phyloP scores from a whole-genome alignment of 2,329 filamentous ascomycete species.

The Metarhizium anisopliae region DNA sequence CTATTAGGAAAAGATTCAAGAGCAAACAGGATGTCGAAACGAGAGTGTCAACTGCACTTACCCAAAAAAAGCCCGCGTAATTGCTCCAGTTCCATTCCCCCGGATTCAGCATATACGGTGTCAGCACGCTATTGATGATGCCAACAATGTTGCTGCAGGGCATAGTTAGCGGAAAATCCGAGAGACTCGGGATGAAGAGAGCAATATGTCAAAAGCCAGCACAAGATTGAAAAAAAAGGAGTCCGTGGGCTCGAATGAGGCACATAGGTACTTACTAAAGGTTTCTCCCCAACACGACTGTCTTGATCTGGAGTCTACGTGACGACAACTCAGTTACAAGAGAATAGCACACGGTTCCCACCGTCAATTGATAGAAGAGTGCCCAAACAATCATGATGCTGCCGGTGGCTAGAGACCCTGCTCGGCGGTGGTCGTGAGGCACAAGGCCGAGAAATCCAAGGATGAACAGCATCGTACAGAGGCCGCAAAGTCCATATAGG shows the following conservation, averaged over 20 bases:
- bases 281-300: constrained; percentile 76
- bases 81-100: constrained; percentile 81
- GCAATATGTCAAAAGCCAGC: background rate
- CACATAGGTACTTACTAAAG: constrained; percentile 44
- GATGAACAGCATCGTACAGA: constrained; percentile 69
- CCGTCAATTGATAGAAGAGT: constrained; percentile 74
- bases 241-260: background rate
- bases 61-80: constrained; percentile 82
- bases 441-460: constrained; percentile 79
- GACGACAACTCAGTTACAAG: constrained; percentile 80
- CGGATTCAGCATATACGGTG: constrained; percentile 90
- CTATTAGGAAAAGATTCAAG: background rate
- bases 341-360: constrained; percentile 85
- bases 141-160: constrained; percentile 59
- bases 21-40: background rate
- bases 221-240: background rate
- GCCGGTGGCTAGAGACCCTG: constrained; percentile 69
- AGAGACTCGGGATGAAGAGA: background rate
- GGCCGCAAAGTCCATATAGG: constrained; percentile 62
- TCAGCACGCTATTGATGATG: constrained; percentile 74
- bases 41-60: constrained; percentile 18
- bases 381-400: constrained; percentile 79
- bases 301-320: constrained; percentile 80
- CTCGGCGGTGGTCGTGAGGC: constrained; percentile 45
- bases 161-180: background rate